Evolutionary conservation across 176 grass and related monocot genomes (phyloP).

Genomic region (Hordeum marinum): DNA sequence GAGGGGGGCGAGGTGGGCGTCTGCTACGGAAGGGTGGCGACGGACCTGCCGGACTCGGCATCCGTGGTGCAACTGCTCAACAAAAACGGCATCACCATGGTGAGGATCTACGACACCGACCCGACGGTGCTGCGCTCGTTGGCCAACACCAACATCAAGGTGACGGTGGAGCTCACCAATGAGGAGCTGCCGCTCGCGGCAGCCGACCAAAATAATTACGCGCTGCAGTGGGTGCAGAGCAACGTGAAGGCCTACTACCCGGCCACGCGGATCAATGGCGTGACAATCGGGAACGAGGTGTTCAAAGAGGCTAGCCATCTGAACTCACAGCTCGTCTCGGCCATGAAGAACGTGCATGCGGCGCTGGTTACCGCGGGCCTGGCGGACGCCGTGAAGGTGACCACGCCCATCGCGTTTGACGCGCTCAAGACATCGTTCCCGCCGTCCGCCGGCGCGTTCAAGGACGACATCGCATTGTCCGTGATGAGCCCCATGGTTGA

Average conservation of each 20-base stretch:
- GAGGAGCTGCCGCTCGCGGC: conserved; percentile 35
- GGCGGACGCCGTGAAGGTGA: conserved; percentile 52
- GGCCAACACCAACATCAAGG: conserved; percentile 44
- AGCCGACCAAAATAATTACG: not conserved
- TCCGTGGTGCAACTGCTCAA: conserved; percentile 54
- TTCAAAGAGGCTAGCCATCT: conserved; percentile 29
- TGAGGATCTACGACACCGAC: conserved; percentile 56
- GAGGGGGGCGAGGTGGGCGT: conserved; percentile 49
- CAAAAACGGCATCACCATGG: conserved; percentile 33
- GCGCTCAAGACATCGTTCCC: conserved; percentile 44
- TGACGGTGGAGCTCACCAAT: conserved; percentile 49
- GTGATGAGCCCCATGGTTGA: conserved; percentile 70
- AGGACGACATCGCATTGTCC: conserved; percentile 34
- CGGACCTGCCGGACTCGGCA: conserved; percentile 40
- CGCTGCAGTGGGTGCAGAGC: conserved; percentile 32
- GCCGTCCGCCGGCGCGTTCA: conserved; percentile 44
- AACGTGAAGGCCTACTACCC: conserved; percentile 43
- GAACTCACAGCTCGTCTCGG: conserved; percentile 15
- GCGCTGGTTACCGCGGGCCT: conserved; percentile 36
- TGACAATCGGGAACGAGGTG: conserved; percentile 68
- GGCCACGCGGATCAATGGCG: conserved; percentile 39
- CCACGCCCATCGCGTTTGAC: conserved; percentile 39
- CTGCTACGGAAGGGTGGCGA: conserved; percentile 54
- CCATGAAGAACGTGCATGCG: conserved; percentile 42
- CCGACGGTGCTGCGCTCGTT: conserved; percentile 31